Percentiles rank a stretch among this genome's conserved stretches.
These are phyloP conservation scores for Leucosporidium yakuticum DNA, from an alignment of 768 basidiomycete species.

Conservation along the genomic window DNA sequence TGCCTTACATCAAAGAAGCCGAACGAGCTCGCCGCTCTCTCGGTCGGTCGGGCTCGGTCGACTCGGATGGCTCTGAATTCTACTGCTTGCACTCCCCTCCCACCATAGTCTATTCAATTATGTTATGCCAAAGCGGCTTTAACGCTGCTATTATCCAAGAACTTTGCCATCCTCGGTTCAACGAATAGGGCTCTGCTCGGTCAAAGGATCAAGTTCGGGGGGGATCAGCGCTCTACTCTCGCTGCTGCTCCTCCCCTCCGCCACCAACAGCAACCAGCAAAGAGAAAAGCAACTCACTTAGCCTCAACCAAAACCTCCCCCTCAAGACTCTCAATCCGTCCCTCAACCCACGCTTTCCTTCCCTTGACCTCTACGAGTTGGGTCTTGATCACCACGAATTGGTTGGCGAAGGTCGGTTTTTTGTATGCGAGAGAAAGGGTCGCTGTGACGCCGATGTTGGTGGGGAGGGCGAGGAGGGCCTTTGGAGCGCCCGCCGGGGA, in stretches of 20 bases:
- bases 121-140: constrained; percentile 15
- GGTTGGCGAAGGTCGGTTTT: constrained; percentile 52
- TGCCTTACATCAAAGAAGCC: too few relatives aligned
- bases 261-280: constrained; percentile 10
- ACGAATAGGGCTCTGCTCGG: constrained; percentile 66
- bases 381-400: constrained; percentile 80
- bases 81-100: too few relatives aligned
- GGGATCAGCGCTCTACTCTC: too few relatives aligned
- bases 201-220: too few relatives aligned
- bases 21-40: too few relatives aligned
- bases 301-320: constrained; percentile 79
- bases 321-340: constrained; percentile 68
- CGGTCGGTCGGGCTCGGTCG: too few relatives aligned
- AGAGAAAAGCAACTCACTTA: constrained; percentile 51
- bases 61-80: too few relatives aligned
- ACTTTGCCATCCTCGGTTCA: constrained; percentile 78
- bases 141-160: constrained; percentile 53
- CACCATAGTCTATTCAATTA: too few relatives aligned
- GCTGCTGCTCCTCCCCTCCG: not conserved
- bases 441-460: constrained; percentile 88
- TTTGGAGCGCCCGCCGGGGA: constrained; percentile 40
- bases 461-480: constrained; percentile 80
- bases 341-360: constrained; percentile 67
- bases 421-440: constrained; percentile 72
- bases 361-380: constrained; percentile 63